Evolutionary conservation across 2,329 filamentous ascomycete species (phyloP), one percentile per base, ranked within the genome.

Genomic region (Aspergillus arachidicola): DNA sequence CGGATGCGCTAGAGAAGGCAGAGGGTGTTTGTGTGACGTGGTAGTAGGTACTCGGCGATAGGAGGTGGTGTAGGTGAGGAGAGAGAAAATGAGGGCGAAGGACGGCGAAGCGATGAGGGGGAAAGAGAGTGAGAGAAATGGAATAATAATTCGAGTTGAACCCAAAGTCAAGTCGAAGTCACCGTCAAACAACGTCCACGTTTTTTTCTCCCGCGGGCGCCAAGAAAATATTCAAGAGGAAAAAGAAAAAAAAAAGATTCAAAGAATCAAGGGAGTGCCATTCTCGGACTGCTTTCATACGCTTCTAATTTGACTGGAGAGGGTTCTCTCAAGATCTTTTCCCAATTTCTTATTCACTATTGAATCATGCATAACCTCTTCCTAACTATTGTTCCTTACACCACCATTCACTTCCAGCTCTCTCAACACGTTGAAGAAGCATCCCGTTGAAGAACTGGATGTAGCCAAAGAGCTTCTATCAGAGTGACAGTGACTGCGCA

Each of bases 1-100:
- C 32, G 58, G 56, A 63, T 67, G 65, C 65, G 65, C 64, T 34
- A 56, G 43, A 38, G 53, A 41, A 36, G 61, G 57, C 53, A 59
- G 38, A 38, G 60, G 57, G 57, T 48, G 59, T 48, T 51, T 57
- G 50, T 36, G 55, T 55, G 54, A 43, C 30, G 59, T 41, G 45
- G 51, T 46, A 50, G 46, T 48, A 30, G 55, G 26, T 28, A 32
- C 55, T 19, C 30, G 45, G 28, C 45, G 34, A 50, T 36, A 58
- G 32, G 51, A 51, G 54, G 57, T 16, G 55, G 30, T 60, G 57
- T 45, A 41, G 28, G 38, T 41, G 46, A 32, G 43, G 48, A 63
- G 51, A 63, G 30, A 34, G 38, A 23, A 58, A 62, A 50, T 41
- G 54, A 50, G 36, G 34, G 41, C 46, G 50, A 57, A 38, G 51